Base-by-base conservation (phyloP, 2,329 filamentous ascomycete genomes). In the Simplicillium aogashimaense region DNA sequence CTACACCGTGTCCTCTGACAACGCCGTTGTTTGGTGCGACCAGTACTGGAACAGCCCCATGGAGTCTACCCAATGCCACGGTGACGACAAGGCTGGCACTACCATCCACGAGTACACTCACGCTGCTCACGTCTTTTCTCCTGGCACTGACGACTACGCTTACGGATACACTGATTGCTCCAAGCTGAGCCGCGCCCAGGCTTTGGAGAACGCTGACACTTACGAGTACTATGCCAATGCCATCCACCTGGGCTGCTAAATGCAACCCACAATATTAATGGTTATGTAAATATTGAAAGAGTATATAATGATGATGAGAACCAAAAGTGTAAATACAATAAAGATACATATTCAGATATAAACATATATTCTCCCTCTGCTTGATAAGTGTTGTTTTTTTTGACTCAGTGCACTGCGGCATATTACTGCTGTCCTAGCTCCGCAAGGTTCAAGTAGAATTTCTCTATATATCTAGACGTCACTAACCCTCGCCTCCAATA, bases 141-240 rank as follows among this genome's bases (percentile, higher is more conserved):
- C 31, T 2, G 16, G 30, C 16, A 39, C 37, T 6, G 37, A 39
- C 6, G 37, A 39, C 31, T 18, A 35, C 18, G 31, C 37, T n/a
- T 39, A 35, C 14, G 31, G 30, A 12, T 35, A 39, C 17, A 20
- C 15, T 7, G 31, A 39, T 32, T 39, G 37, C 30, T 28, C 29
- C 29, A 12, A 17, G 11, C 18, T 35, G 17, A 33, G n/a, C 31
- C 37, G 37, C 12, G 31, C 6, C n/a, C 7, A 35, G 18, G 37
- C 31, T 28, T 25, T 39, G 9, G 29, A 39, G 7, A 35, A 35
- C 15, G 37, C 37, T 16, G 37, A 39, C 18, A 35, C 37, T 4
- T 39, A 39, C 35, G 37, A 35, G n/a, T 39, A 39, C 18, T 39
- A 15, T 12, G 37, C 31, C 30, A 39, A 39, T 29, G 37, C 37